Evolutionary conservation across 208 protist species (phyloP).

Genomic region (Leishmania major): DNA sequence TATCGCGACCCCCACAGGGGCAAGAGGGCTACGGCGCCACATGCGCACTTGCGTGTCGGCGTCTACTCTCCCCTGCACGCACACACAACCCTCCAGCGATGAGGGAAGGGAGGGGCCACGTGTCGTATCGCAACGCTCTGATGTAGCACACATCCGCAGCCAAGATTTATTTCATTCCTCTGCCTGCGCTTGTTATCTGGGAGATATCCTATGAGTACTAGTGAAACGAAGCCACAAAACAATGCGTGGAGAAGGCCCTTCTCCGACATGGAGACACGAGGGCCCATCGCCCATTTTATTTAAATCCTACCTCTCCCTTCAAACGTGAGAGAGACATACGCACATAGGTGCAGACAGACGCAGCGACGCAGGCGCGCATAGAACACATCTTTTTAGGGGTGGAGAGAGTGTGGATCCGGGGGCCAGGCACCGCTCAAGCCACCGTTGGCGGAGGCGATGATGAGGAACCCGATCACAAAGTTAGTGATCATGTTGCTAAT

Average conservation of each 20-base stretch:
- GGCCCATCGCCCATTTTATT: not conserved
- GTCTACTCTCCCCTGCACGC: not conserved
- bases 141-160: too few relatives aligned
- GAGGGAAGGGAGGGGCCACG: not conserved
- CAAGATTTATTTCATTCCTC: not conserved
- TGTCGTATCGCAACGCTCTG: not conserved
- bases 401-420: constrained; percentile 82
- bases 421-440: constrained; percentile 81
- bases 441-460: constrained; percentile 82
- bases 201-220: constrained; percentile 10
- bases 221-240: not conserved
- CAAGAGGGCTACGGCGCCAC: not conserved
- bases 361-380: not conserved
- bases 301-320: constrained; percentile 2
- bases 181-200: not conserved
- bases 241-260: not conserved
- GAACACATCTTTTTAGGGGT: constrained; percentile 40
- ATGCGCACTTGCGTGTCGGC: not conserved
- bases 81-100: not conserved
- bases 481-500: constrained; percentile 84
- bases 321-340: not conserved
- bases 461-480: constrained; percentile 70
- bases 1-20: not conserved
- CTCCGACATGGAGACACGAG: not conserved
- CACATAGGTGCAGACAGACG: not conserved